A percentile compares a stretch with the other conserved stretches of the same genome.
These are phyloP conservation scores for Tetracentron sinense DNA, from an alignment of 164 flowering plant species.

Conservation along the genomic window DNA sequence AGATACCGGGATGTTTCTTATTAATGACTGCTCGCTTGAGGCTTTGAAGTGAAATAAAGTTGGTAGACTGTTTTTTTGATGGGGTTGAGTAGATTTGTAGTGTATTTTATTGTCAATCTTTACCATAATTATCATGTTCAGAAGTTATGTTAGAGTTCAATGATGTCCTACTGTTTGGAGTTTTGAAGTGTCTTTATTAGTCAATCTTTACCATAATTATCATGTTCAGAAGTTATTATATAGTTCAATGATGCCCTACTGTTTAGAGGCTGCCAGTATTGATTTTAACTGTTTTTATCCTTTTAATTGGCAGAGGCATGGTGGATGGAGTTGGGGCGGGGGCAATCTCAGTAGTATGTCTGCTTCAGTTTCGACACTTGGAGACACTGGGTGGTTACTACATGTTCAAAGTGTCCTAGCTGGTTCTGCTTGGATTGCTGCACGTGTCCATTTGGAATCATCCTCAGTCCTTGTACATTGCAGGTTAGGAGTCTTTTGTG, in stretches of 20 bases:
- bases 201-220: not conserved
- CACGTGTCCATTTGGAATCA: conserved; percentile 83
- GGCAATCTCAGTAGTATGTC: conserved; percentile 99
- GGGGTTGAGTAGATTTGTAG: no score
- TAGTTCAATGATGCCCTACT: not conserved
- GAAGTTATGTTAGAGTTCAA: not conserved
- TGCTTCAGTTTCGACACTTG: conserved; percentile 96
- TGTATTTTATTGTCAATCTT: not conserved
- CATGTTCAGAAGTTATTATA: not conserved
- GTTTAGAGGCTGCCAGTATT: not conserved
- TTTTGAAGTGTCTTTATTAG: not conserved
- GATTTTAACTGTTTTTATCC: conserved; percentile 3
- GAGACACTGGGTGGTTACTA: conserved; percentile 97
- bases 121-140: not conserved
- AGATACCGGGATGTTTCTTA: no score
- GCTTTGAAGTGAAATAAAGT: no score
- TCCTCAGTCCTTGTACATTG: conserved; percentile 99
- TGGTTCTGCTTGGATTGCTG: conserved; percentile 99
- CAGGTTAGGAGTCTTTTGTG: conserved; percentile 68
- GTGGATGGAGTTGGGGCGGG: conserved; percentile 99
- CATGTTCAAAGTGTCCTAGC: conserved; percentile 92
- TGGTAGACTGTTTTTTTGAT: no score
- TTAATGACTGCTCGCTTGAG: no score
- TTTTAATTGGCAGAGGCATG: conserved; percentile 67
- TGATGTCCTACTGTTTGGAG: not conserved